These are phyloP conservation scores for Pseudoneurospora amorphoporcata DNA, from an alignment of 495 filamentous ascomycete genomes.

Conservation along the genomic window DNA sequence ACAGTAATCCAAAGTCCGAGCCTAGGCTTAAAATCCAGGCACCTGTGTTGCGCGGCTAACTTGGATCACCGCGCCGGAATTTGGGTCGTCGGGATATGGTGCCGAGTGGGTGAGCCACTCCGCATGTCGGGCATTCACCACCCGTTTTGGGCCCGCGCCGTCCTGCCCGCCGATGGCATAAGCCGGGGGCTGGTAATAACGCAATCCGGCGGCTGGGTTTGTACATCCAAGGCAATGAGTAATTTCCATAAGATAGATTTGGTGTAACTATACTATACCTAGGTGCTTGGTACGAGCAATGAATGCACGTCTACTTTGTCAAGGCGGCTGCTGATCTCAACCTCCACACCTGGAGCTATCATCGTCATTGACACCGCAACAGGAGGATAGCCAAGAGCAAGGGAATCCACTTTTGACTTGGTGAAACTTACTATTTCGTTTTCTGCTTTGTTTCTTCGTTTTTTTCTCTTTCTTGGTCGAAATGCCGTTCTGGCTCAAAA, in stretches of 20 bases:
- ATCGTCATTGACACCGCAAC: neutral
- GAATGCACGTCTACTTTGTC: neutral
- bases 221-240: neutral
- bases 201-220: conserved; percentile 9
- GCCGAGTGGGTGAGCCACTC: conserved; percentile 1
- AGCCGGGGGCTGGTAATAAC: conserved; percentile 7
- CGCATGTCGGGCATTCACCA: neutral
- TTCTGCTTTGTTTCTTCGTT: neutral
- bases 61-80: neutral
- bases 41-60: neutral
- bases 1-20: neutral
- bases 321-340: neutral
- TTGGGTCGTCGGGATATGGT: neutral
- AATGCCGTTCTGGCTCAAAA: neutral
- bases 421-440: neutral
- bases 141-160: neutral
- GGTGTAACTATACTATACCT: neutral
- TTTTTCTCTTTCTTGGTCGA: neutral
- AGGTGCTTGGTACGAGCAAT: neutral
- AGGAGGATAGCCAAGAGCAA: neutral
- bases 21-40: neutral
- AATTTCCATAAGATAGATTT: neutral
- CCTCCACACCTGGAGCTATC: neutral
- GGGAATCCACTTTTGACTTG: neutral
- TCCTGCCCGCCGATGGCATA: neutral